Evolutionary conservation across 495 filamentous ascomycete species (phyloP), one percentile per base, ranked within the genome.

Genomic region (Aspergillus diversus): DNA sequence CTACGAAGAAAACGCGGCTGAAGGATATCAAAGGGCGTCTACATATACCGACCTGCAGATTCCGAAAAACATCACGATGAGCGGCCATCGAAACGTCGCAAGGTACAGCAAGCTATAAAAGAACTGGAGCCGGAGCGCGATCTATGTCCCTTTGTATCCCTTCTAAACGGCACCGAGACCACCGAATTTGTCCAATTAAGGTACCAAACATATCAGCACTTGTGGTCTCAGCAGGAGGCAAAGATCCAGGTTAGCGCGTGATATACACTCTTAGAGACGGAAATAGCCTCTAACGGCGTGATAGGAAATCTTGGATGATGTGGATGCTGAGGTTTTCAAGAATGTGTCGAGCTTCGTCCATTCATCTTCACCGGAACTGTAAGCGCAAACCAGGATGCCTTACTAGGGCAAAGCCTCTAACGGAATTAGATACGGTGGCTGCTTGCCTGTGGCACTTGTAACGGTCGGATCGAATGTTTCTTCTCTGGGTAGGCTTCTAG

Each of bases 381-480:
- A 75, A 66, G 72, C 61, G 47, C 48, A 35, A 12, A 37, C 21
- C 48, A 5, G 13, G 7, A 16, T 15, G 9, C 53, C n/a, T 34
- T n/a, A 27, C 16, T 34, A 16, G 21, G 35, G 27, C 48, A 11
- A 31, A 34, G 39, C 13, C 17, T 59, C 59, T 75, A 58, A 72
- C 66, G 55, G 47, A 56, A 7, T 35, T 63, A 80, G 78, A 55
- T 80, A 72, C 49, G 71, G 77, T 62, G 78, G 77, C 27, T 84
- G 79, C 67, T 87, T 97, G 32, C 90, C 92, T 0, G 88, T 92
- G 5, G 93, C 84, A 13, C 86, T 97, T 59, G 86, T 99, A 46
- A 86, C 92, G 33, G 89, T 90, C 16, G 93, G 92, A 6, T 91
- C 92, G n/a, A 93, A 92, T 65, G 89, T 93, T 57, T 88, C 92